Conservation (phyloP, 345 rosid species). For the Eutrema heterophyllum region DNA sequence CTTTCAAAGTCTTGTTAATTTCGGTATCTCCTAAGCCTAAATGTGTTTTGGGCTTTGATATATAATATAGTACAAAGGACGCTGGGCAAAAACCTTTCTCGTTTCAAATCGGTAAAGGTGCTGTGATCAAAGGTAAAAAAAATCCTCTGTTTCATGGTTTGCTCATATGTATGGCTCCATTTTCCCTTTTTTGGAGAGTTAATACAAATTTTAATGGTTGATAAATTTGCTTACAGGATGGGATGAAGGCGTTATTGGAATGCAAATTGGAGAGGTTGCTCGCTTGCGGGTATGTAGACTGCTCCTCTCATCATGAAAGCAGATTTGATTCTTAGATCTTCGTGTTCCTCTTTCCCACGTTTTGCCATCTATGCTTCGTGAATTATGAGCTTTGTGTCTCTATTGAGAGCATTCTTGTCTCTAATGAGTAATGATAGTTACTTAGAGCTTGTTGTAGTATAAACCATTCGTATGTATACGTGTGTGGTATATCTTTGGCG, state of each 20-base stretch:
- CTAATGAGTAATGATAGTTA: background rate
- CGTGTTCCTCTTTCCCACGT: background rate
- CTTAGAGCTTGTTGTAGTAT: background rate
- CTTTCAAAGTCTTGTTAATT: background rate
- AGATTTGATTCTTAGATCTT: background rate
- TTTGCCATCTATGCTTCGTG: no score
- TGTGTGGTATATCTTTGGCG: background rate
- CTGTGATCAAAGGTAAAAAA: slow-evolving; percentile 64
- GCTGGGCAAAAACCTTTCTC: slow-evolving; percentile 73
- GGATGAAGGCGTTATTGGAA: slow-evolving; percentile 98
- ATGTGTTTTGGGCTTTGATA: slow-evolving; percentile 11
- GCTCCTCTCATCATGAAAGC: background rate
- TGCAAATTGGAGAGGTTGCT: slow-evolving; percentile 94
- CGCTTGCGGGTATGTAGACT: slow-evolving; percentile 68
- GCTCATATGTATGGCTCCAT: background rate
- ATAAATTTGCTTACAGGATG: slow-evolving; percentile 49
- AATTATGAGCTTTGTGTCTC: background rate
- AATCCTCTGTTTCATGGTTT: background rate
- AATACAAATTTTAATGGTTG: background rate
- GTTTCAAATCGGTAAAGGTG: slow-evolving; percentile 77
- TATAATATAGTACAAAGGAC: slow-evolving; percentile 71
- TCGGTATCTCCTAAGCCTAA: background rate
- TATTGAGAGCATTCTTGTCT: background rate
- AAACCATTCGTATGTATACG: background rate
- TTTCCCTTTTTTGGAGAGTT: background rate